Evolutionary conservation across 164 flowering plant species (phyloP).

Genomic region (Nelumbo lutea): DNA sequence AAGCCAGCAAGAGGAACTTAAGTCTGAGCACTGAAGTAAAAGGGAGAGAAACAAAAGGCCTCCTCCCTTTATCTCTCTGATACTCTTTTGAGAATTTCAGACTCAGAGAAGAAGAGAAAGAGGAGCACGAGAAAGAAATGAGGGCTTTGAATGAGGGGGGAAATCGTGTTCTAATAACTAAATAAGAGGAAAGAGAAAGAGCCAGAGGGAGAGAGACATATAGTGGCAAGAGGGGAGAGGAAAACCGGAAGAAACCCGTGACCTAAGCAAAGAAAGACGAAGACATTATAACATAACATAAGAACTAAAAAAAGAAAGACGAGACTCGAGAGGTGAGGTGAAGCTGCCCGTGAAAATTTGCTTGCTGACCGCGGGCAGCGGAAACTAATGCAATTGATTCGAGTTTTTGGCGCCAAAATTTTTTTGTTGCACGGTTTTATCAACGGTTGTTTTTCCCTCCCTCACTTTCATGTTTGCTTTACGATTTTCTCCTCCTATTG

Average conservation of each 20-base stretch:
- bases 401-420: conserved; percentile 47
- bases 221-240: conserved; percentile 9
- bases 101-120: conserved; percentile 4
- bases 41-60: conserved; percentile 23
- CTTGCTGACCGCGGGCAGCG: conserved; percentile 48
- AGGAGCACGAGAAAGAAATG: conserved; percentile 6
- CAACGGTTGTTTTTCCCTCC: conserved; percentile 70
- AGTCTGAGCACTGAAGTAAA: neutral
- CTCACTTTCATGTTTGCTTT: neutral
- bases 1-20: neutral
- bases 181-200: neutral
- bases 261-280: conserved; percentile 14
- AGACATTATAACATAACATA: neutral
- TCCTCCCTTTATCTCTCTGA: neutral
- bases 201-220: conserved; percentile 7
- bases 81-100: neutral
- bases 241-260: conserved; percentile 14
- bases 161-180: neutral
- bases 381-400: conserved; percentile 24
- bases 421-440: conserved; percentile 3
- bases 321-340: neutral
- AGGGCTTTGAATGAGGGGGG: conserved; percentile 15
- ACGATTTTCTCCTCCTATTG: too few species aligned
- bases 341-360: conserved; percentile 40
- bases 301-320: neutral